Base-by-base conservation (phyloP, 2,329 filamentous ascomycete genomes). In the Penicillium sp. region DNA sequence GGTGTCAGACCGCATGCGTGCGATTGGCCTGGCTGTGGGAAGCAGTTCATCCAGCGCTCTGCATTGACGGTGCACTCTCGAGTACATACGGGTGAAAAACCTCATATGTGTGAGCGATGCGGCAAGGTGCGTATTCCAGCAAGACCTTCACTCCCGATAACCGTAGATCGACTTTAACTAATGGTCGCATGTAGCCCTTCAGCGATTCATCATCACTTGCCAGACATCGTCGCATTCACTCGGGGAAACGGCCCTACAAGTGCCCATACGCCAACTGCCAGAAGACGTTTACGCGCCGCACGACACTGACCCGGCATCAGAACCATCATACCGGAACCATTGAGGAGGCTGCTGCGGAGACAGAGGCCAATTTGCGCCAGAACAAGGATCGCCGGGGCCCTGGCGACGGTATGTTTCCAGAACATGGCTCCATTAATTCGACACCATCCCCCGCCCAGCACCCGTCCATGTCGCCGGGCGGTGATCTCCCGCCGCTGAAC, bases 251-350 rank as follows among this genome's bases (percentile, higher is more conserved):
- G 34, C 93, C 93, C 1, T 98, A 97, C 74, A 95, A 95, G 67
- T 98, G 93, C 69, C 90, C 90, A 1, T 97, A 93, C 58, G 90
- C 89, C 44, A 90, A 96, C 65, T 98, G 93, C 67, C 90, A 97
- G 63, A 97, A 97, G 77, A 97, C 91, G 0, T 98, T 98, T 60
- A 98, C 93, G 7, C 84, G 93, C 41, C 85, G 91, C 50, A 97
- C 93, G 1, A 97, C 93, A 2, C 74, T 98, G 47, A 98, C 91
- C 2, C 82, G 93, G 35, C 93, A 98, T 63, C 89, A 96, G 69
- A 95, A 94, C 56, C 87, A 94, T 58, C 93, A 97, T 65, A 94
- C 86, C 14, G 93, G 91, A 28, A 96, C 90, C 0, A 86, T 96
- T 11, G 91, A 96, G 64, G 91, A 97, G 65, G 88, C 91, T 7